Evolutionary conservation across 1,284 basidiomycete genomes (phyloP), one percentile per base, ranked within the genome.

Genomic region (Xerocomus minutiporus): DNA sequence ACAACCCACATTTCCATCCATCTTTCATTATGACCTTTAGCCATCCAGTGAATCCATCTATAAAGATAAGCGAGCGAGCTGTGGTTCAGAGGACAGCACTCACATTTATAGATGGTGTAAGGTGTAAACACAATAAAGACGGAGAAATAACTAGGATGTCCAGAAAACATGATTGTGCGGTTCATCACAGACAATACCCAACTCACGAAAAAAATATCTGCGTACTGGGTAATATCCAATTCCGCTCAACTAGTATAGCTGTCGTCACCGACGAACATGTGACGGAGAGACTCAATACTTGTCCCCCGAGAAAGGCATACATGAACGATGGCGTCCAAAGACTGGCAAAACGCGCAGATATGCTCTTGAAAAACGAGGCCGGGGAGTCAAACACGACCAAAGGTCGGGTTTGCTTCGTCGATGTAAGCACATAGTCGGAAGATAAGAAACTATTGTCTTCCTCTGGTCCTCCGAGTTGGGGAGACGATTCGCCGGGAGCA

Each of bases 11-110:
- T 76, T 86, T 91, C 90, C 90, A 93, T 6, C 90, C 90, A 65
- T 92, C 90, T 17, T 73, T 75, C 48, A 76, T 60, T 25, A 92
- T 69, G 73, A 93, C 76, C 56, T 82, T 83, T 35, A 69, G 73
- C 89, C 89, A 93, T 32, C 89, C 89, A 57, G 77, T 78, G 56
- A 86, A 74, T 25, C 89, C 90, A 64, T 93, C 88, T 90, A 51
- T 7, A 57, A 11, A 51, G 40, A 23, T 62, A 48, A 48, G 54
- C 31, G 7, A 20, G 31, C 1, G 8, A 23, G 8, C 3, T 3
- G 11, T 4, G 2, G 12, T 11, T n/a, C 29, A 8, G 8, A 34
- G 8, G 51, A 17, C 2, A 1, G 7, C 1, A 50, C 81, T 59
- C 57, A 87, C 84, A 90, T 68, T 78, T 74, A 68, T 90, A 87